Conservation (phyloP, 805 yeast species). For the Alloascoidea africana region DNA sequence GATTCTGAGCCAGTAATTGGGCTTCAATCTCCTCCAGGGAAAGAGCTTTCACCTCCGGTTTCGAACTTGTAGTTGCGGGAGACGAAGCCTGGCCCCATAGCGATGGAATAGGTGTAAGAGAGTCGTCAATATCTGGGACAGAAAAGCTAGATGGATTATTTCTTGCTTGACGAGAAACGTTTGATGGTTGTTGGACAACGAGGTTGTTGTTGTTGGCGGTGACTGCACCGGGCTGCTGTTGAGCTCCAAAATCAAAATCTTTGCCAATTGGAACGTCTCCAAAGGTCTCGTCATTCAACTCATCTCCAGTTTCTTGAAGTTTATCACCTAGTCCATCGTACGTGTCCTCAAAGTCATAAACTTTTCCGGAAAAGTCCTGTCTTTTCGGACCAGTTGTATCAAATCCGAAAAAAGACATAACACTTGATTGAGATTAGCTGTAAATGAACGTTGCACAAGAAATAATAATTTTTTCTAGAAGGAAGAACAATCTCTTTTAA, state of each 20-base stretch:
- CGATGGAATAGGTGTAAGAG: conserved; percentile 56
- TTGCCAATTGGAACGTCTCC: conserved; percentile 42
- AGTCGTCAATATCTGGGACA: conserved; percentile 20
- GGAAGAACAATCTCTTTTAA: too few relatives aligned
- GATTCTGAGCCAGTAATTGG: conserved; percentile 37
- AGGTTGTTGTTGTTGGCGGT: conserved; percentile 14
- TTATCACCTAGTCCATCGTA: conserved; percentile 66
- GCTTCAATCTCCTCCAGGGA: conserved; percentile 83
- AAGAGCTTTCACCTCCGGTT: conserved; percentile 27
- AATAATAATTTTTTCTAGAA: too few relatives aligned
- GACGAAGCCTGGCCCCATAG: conserved; percentile 38
- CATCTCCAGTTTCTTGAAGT: conserved; percentile 56
- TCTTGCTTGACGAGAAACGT: conserved; percentile 31
- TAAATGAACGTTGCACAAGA: too few relatives aligned
- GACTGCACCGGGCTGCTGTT: conserved; percentile 13
- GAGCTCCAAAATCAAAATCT: conserved; percentile 50
- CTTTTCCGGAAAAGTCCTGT: conserved; percentile 7
- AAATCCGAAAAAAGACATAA: conserved; percentile 57
- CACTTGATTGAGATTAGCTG: too few relatives aligned
- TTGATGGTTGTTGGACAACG: conserved; percentile 23
- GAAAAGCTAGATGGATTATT: conserved; percentile 11
- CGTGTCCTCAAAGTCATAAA: conserved; percentile 67
- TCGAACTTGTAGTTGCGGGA: conserved; percentile 8
- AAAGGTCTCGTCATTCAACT: conserved; percentile 67
- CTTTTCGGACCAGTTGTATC: conserved; percentile 26